phyloP scores from a whole-genome alignment of 345 rosid genomes.

The Crucihimalaya himalaica region DNA sequence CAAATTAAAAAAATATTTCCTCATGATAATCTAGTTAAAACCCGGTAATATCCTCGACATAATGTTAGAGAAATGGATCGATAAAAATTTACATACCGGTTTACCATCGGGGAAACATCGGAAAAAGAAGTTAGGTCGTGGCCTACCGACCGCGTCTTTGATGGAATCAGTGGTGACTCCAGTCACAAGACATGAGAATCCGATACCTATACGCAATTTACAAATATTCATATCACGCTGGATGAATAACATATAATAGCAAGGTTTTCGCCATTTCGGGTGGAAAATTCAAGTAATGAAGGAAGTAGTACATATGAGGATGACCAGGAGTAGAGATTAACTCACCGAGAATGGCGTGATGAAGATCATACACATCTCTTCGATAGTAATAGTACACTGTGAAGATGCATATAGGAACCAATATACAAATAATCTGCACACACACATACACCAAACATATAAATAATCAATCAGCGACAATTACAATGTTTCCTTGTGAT shows the following conservation, averaged over 20 bases:
- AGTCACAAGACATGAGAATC: slow-evolving; percentile 50
- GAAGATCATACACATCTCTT: slow-evolving; percentile 62
- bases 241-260: not conserved
- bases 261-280: not conserved
- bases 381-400: slow-evolving; percentile 44
- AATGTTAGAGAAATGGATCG: not conserved
- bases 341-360: slow-evolving; percentile 59
- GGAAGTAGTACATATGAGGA: not conserved
- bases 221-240: not conserved
- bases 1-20: not conserved
- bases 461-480: not conserved
- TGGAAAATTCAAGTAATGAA: not conserved
- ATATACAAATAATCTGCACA: slow-evolving; percentile 43
- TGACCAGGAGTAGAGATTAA: not conserved
- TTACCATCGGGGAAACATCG: slow-evolving; percentile 65
- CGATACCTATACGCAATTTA: slow-evolving; percentile 45
- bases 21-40: not conserved
- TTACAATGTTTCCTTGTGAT: slow-evolving; percentile 12
- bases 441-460: not conserved
- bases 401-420: slow-evolving; percentile 51
- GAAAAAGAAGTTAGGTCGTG: slow-evolving; percentile 68
- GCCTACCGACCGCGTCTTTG: slow-evolving; percentile 65
- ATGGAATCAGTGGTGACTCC: slow-evolving; percentile 69
- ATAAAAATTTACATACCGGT: slow-evolving; percentile 39
- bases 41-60: not conserved